A percentile compares a stretch with the other conserved stretches of the same genome.
Evolutionary conservation across 257 asterid species (phyloP).

Genomic region (Solanum boliviense): DNA sequence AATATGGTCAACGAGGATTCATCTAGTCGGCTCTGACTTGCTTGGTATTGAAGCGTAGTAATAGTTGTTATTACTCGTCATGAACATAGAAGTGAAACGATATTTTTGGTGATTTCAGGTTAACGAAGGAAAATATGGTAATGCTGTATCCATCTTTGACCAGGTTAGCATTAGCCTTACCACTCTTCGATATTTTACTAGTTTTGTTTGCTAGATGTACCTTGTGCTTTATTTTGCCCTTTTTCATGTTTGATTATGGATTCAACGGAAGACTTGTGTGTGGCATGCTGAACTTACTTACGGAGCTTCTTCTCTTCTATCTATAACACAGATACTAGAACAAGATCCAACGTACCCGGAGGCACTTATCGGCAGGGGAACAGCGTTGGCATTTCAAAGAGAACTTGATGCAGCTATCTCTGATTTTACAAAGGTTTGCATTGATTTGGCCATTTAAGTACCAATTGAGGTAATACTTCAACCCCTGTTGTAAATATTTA

Average conservation of each 20-base stretch:
- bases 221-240: neutral
- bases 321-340: slow-evolving; percentile 51
- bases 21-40: neutral
- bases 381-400: slow-evolving; percentile 94
- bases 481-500: neutral
- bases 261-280: slow-evolving; percentile 1
- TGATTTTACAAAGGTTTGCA: slow-evolving; percentile 80
- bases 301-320: slow-evolving; percentile 4
- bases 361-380: slow-evolving; percentile 97
- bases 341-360: slow-evolving; percentile 92
- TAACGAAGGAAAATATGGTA: slow-evolving; percentile 82
- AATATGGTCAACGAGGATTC: neutral
- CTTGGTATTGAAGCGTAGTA: neutral
- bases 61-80: neutral
- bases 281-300: slow-evolving; percentile 4
- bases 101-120: slow-evolving; percentile 52
- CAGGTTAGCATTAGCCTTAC: slow-evolving; percentile 41
- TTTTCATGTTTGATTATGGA: neutral
- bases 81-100: slow-evolving; percentile 2
- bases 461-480: neutral
- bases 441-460: neutral
- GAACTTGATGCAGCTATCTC: slow-evolving; percentile 92
- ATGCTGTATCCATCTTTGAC: slow-evolving; percentile 83
- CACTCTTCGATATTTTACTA: neutral
- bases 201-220: neutral